Conservation (phyloP, 345 rosid genomes). For the Bruguiera gymnorhiza region DNA sequence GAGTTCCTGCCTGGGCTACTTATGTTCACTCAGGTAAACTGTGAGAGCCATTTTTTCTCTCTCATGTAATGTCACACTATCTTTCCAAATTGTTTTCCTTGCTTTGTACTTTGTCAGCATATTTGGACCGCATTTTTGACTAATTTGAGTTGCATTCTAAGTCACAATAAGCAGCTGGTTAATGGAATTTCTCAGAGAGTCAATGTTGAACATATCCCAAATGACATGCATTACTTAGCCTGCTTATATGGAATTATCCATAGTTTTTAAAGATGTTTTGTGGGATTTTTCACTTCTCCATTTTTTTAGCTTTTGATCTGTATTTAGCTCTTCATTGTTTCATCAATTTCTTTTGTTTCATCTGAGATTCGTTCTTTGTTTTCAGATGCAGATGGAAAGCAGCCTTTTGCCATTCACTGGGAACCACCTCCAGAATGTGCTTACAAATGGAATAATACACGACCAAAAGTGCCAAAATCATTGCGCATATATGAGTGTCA, state of each 20-base stretch:
- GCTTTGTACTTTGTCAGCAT: not conserved
- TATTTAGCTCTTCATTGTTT: not conserved
- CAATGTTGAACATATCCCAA: not conserved
- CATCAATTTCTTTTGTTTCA: not conserved
- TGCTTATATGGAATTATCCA: conserved; percentile 3
- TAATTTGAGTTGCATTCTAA: not conserved
- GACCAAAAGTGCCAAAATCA: conserved; percentile 63
- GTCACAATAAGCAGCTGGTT: not conserved
- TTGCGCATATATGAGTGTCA: conserved; percentile 95
- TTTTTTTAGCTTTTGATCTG: not conserved
- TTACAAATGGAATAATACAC: conserved; percentile 71
- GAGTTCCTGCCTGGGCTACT: conserved; percentile 97
- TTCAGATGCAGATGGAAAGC: conserved; percentile 64
- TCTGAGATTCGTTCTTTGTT: conserved; percentile 12
- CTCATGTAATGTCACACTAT: not conserved
- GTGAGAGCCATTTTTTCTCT: conserved; percentile 8
- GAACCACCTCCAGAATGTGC: conserved; percentile 81
- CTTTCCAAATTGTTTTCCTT: not conserved
- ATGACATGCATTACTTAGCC: not conserved
- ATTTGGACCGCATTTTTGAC: not conserved
- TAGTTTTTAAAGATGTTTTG: not conserved
- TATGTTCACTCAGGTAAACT: conserved; percentile 82
- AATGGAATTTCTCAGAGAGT: not conserved
- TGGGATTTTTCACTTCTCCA: not conserved
- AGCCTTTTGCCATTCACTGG: conserved; percentile 93